Evolutionary conservation across 2,329 filamentous ascomycete genomes (phyloP).

Genomic region (Phaeosphaeria sp.): DNA sequence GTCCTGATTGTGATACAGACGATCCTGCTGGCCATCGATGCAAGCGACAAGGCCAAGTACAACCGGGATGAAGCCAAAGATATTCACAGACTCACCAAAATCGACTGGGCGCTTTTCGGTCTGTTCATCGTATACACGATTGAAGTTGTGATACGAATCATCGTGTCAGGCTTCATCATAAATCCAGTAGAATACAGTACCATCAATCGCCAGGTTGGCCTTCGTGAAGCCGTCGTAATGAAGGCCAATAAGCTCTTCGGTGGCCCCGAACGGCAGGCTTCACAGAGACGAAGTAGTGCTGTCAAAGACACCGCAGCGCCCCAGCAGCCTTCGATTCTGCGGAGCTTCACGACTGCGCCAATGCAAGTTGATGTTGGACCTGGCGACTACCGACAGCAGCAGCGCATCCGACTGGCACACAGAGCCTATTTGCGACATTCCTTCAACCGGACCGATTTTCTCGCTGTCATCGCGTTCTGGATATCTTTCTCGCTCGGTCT

Average conservation of each 20-base stretch:
- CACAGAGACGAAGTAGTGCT: constrained; percentile 61
- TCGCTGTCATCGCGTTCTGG: constrained; percentile 96
- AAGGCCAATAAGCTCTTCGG: constrained; percentile 78
- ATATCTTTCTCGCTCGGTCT: constrained; percentile 80
- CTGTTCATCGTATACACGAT: constrained; percentile 91
- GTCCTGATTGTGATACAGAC: constrained; percentile 88
- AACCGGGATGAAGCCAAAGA: constrained; percentile 58
- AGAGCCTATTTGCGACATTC: constrained; percentile 92
- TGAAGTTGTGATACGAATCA: constrained; percentile 80
- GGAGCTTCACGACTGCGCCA: constrained; percentile 77
- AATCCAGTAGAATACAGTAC: constrained; percentile 94
- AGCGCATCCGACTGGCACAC: constrained; percentile 84
- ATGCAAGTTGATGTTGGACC: constrained; percentile 60
- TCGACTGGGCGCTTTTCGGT: constrained; percentile 81
- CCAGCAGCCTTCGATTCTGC: constrained; percentile 70
- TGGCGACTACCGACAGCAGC: constrained; percentile 74
- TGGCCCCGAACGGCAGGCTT: constrained; percentile 77
- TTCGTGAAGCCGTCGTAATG: constrained; percentile 75
- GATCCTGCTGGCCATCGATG: constrained; percentile 84
- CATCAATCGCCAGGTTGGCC: constrained; percentile 77
- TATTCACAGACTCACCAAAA: constrained; percentile 69
- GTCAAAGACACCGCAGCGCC: constrained; percentile 42
- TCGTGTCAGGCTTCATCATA: constrained; percentile 91
- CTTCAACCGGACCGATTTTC: constrained; percentile 93
- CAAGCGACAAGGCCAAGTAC: constrained; percentile 73